These are phyloP conservation scores for Biscogniauxia mediterranea DNA, from an alignment of 2,329 filamentous ascomycete genomes.

Conservation along the genomic window DNA sequence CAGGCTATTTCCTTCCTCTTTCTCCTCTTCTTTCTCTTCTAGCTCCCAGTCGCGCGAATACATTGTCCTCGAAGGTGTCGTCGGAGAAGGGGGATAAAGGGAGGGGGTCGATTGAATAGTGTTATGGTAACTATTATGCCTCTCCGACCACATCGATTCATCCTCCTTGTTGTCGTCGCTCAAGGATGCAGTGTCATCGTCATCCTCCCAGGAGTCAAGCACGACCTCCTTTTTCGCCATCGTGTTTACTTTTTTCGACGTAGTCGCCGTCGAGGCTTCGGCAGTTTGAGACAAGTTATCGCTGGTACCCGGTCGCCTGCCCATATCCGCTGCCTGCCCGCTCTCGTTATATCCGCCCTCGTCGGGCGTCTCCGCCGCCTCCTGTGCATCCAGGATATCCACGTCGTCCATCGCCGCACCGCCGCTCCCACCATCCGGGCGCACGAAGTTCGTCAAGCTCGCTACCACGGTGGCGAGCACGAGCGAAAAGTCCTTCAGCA, in stretches of 20 bases:
- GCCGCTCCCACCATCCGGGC: slow-evolving; percentile 33
- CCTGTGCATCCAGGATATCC: slow-evolving; percentile 44
- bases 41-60: too few relatives aligned
- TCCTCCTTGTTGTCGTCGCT: not conserved
- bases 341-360: slow-evolving; percentile 25
- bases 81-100: slow-evolving; percentile 4
- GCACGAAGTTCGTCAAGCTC: slow-evolving; percentile 57
- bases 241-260: slow-evolving; percentile 26
- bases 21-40: slow-evolving; percentile 11
- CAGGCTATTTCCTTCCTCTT: slow-evolving; percentile 45
- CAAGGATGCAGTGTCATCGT: not conserved
- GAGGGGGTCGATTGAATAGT: not conserved
- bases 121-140: not conserved
- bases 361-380: slow-evolving; percentile 26
- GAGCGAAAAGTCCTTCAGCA: slow-evolving; percentile 58
- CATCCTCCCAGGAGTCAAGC: not conserved
- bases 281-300: slow-evolving; percentile 22
- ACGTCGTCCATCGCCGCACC: slow-evolving; percentile 38
- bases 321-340: slow-evolving; percentile 38
- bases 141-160: not conserved
- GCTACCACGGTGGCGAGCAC: slow-evolving; percentile 70
- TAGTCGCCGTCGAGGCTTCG: not conserved
- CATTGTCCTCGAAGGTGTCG: not conserved
- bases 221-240: not conserved
- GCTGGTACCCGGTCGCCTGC: slow-evolving; percentile 18